These are phyloP conservation scores for Danielia oregonensis DNA, from an alignment of 805 yeast species.

Conservation along the genomic window DNA sequence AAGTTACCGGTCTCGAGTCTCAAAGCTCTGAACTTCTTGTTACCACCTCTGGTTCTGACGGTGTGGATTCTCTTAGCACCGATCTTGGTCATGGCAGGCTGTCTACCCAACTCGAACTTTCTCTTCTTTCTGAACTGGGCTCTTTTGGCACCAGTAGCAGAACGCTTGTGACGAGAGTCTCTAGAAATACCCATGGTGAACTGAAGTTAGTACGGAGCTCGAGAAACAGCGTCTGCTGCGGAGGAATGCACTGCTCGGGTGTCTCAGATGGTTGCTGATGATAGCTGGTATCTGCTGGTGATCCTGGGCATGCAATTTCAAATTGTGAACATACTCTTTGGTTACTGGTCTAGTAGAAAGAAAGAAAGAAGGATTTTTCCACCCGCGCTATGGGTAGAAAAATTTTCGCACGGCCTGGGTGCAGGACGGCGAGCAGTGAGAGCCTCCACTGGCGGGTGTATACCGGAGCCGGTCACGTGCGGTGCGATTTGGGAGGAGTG, in stretches of 20 bases:
- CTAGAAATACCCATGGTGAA: conserved; percentile 98
- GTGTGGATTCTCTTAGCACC: conserved; percentile 98
- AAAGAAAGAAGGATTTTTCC: conserved; percentile 11
- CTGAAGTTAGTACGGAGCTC: conserved; percentile 16
- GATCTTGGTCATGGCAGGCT: conserved; percentile 98
- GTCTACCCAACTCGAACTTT: conserved; percentile 99
- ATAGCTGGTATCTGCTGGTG: no score
- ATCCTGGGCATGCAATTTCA: no score
- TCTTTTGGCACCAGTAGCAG: conserved; percentile 99
- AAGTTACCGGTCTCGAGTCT: conserved; percentile 99
- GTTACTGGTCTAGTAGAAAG: conserved; percentile 18
- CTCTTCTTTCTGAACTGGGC: conserved; percentile 99
- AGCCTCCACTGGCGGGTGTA: no score
- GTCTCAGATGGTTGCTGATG: no score
- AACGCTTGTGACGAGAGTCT: conserved; percentile 99
- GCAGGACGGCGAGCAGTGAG: conserved; percentile 8
- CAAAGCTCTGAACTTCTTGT: conserved; percentile 99
- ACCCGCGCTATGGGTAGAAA: conserved; percentile 5
- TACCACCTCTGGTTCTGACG: conserved; percentile 99
- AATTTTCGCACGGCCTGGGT: conserved; percentile 11
- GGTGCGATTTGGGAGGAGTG: no score
- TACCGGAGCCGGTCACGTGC: no score
- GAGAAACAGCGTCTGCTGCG: conserved; percentile 4
- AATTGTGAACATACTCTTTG: conserved; percentile 18
- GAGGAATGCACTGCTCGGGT: no score